Base-by-base conservation (phyloP, 2,329 filamentous ascomycete species). In the Pestalotiopsis fici region DNA sequence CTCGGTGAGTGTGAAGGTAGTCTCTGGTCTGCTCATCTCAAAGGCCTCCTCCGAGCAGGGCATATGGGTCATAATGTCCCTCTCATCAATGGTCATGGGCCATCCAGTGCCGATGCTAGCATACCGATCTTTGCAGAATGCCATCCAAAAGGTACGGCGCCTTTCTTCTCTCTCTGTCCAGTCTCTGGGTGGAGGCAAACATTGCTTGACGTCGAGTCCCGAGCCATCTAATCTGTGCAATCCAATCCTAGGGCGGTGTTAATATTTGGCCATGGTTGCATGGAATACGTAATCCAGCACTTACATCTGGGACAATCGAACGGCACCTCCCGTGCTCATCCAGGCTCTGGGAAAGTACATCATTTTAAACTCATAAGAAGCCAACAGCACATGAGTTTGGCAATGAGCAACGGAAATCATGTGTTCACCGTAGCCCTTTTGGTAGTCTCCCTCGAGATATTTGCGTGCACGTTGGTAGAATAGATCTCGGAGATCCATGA, bases 321-420 rank as follows among this genome's bases (percentile, higher is more conserved):
- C 88, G 4, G 92, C 92, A 69, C 93, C 87, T 25, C 95, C 96
- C 2, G 93, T 91, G 72, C 93, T 98, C 82, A 97, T 89, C 96
- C 96, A 98, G 0, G 96, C 96, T 71, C 96, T 86, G 1, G 96
- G 95, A 73, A 98, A 98, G 78, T 94, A 97, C 93, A 98, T 97
- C 87, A 93, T 92, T 81, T 95, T 97, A 84, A 98, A 98, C 78
- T 99, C 96, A 74, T 97, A 98, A 0, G 88, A 90, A 5, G 90
- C 88, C 60, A 97, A 85, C 23, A 98, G 83, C 28, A 90, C 84
- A 86, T 97, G 97, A 1, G 93, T 89, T 78, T 99, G 96, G 63
- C 91, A 93, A 78, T 97, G 93, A 18, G 91, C 91, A 35, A 98
- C 85, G 1, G 92, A 95, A 71, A 98, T 92, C 77, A 97, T 92